These are phyloP conservation scores for Micromonas pusilla DNA, from an alignment of 139 green algal genomes.

Conservation along the genomic window DNA sequence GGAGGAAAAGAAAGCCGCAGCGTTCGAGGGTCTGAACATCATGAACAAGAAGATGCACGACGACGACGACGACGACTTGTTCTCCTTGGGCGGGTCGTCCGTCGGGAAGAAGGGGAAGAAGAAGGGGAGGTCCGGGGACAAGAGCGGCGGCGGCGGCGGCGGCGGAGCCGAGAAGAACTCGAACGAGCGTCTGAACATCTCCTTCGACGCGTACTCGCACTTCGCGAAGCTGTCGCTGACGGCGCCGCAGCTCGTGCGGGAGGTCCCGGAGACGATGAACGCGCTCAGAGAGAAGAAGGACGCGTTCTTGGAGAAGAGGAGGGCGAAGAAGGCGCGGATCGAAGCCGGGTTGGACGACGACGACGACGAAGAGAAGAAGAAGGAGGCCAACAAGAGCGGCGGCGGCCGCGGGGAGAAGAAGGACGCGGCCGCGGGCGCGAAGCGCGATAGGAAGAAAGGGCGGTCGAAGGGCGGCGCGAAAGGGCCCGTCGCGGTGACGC, in stretches of 20 bases:
- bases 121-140: constrained; percentile 11
- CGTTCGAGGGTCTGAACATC: not conserved
- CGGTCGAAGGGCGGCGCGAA: not conserved
- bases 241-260: not conserved
- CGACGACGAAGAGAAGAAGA: constrained; percentile 18
- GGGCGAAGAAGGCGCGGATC: constrained; percentile 23
- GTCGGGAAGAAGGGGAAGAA: constrained; percentile 29
- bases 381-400: not conserved
- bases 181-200: not conserved
- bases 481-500: not conserved
- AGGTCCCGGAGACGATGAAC: not conserved
- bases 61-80: constrained; percentile 21
- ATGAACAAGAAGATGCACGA: constrained; percentile 18
- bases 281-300: constrained; percentile 16
- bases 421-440: not conserved
- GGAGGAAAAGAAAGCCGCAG: not conserved
- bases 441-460: too few species aligned
- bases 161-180: not conserved
- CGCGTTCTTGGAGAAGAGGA: constrained; percentile 23
- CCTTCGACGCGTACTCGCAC: not conserved
- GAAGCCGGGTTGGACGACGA: not conserved
- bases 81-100: not conserved
- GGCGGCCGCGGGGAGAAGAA: not conserved
- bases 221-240: constrained; percentile 7
- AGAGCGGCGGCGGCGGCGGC: not conserved